Conservation (phyloP, 1,139 yeast genomes). For the Suhomyces taliae region DNA sequence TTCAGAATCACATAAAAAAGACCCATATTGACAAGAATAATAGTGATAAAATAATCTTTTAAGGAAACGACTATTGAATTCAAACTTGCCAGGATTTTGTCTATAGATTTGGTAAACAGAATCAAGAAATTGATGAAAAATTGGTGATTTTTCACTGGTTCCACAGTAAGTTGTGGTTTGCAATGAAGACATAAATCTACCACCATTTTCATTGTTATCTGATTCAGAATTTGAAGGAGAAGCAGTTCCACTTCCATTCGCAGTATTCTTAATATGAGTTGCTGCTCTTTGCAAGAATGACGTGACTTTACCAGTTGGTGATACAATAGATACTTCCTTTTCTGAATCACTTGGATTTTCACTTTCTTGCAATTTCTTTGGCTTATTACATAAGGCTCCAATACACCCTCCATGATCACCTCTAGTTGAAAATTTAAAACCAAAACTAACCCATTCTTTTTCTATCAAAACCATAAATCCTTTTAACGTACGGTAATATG, state of each 20-base stretch:
- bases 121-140: constrained; percentile 91
- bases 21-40: constrained; percentile 93
- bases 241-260: constrained; percentile 23
- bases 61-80: constrained; percentile 84
- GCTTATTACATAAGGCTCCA: constrained; percentile 35
- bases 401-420: constrained; percentile 67
- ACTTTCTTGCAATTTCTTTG: constrained; percentile 14
- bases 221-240: constrained; percentile 13
- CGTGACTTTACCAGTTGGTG: constrained; percentile 17
- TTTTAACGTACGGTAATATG: constrained; percentile 79
- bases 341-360: constrained; percentile 2
- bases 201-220: constrained; percentile 4
- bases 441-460: constrained; percentile 95
- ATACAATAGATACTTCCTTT: background rate
- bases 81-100: constrained; percentile 74
- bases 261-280: constrained; percentile 41
- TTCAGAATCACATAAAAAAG: constrained; percentile 78
- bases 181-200: constrained; percentile 14
- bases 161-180: constrained; percentile 33
- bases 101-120: constrained; percentile 76
- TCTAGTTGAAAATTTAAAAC: constrained; percentile 84
- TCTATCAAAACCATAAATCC: constrained; percentile 87
- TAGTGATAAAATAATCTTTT: constrained; percentile 82
- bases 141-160: constrained; percentile 67
- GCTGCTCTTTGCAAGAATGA: constrained; percentile 46